These are phyloP conservation scores for Toxoplasma gondii DNA, from an alignment of 169 alveolate genomes.

Conservation along the genomic window DNA sequence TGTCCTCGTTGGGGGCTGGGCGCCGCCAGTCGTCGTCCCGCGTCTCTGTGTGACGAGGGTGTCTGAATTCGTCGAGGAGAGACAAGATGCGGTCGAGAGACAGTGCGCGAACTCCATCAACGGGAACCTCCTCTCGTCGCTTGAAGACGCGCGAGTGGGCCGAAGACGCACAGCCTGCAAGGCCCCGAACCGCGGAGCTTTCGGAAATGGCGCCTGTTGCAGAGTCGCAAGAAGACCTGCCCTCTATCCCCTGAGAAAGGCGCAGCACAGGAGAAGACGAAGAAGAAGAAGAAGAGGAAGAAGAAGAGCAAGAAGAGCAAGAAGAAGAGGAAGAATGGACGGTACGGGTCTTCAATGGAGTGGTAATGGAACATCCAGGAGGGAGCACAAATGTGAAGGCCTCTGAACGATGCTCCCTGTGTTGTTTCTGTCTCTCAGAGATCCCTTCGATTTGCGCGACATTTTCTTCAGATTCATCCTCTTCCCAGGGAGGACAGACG, in stretches of 20 bases:
- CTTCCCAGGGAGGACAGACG: background rate
- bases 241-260: background rate
- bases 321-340: too few species aligned
- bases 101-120: background rate
- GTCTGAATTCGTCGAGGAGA: background rate
- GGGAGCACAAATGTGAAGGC: too few species aligned
- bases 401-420: too few species aligned
- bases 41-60: background rate
- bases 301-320: too few species aligned
- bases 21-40: background rate
- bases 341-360: too few species aligned
- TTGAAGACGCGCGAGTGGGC: background rate
- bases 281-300: background rate
- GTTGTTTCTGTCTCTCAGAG: too few species aligned
- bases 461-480: background rate
- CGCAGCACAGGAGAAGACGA: background rate
- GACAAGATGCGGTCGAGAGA: background rate
- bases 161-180: background rate
- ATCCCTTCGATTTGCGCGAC: background rate
- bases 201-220: background rate
- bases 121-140: conserved; percentile 7
- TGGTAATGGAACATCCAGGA: too few species aligned
- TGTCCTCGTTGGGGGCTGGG: background rate
- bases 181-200: background rate
- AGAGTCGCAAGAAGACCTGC: background rate